Evolutionary conservation across 345 rosid species (phyloP).

Genomic region (Citrus hindsii): DNA sequence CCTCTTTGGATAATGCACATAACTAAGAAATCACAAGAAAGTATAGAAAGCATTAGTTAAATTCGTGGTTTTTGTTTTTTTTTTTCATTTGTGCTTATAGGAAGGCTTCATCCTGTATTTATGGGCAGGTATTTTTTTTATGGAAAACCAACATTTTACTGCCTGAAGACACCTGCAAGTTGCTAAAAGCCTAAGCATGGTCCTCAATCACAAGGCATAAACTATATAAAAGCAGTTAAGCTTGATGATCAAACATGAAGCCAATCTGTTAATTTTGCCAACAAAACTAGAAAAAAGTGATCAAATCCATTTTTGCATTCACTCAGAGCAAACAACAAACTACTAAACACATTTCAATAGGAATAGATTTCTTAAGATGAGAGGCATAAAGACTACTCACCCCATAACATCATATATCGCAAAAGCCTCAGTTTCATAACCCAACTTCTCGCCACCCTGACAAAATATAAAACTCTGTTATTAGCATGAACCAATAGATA

Average conservation of each 20-base stretch:
- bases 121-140: neutral
- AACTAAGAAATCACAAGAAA: neutral
- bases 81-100: neutral
- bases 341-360: neutral
- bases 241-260: neutral
- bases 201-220: neutral
- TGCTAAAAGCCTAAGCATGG: neutral
- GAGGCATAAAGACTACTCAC: slow-evolving; percentile 33
- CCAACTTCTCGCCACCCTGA: slow-evolving; percentile 64
- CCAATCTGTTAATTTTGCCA: neutral
- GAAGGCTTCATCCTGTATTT: neutral
- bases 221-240: neutral
- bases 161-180: neutral
- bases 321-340: neutral
- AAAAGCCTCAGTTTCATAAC: slow-evolving; percentile 90
- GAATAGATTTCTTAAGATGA: slow-evolving; percentile 5
- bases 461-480: slow-evolving; percentile 18
- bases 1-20: neutral
- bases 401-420: slow-evolving; percentile 91
- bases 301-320: neutral
- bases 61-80: neutral
- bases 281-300: neutral
- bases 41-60: neutral
- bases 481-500: neutral
- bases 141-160: neutral